Evolutionary conservation across 2,329 filamentous ascomycete genomes (phyloP).

Genomic region (Pezicula rhizophila): DNA sequence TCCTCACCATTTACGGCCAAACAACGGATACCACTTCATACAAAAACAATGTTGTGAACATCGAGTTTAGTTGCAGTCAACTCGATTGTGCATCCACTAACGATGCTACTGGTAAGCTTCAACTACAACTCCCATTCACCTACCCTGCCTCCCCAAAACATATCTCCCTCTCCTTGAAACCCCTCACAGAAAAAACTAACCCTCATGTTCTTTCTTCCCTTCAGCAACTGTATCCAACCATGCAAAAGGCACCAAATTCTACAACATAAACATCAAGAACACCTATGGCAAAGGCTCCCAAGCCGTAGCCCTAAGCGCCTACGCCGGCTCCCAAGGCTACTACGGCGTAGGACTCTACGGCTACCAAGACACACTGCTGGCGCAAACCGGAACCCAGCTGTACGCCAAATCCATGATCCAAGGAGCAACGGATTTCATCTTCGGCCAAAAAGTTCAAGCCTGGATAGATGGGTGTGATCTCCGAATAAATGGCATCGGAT

Average conservation of each 20-base stretch:
- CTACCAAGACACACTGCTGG: slow-evolving; percentile 47
- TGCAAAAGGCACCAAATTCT: slow-evolving; percentile 17
- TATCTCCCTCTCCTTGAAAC: too few relatives aligned
- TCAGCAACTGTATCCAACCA: too few relatives aligned
- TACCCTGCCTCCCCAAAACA: too few relatives aligned
- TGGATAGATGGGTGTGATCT: slow-evolving; percentile 41
- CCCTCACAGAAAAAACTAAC: too few relatives aligned
- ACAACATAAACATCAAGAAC: slow-evolving; percentile 50
- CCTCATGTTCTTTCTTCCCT: too few relatives aligned
- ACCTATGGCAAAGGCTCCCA: slow-evolving; percentile 33
- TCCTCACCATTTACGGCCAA: slow-evolving; percentile 27
- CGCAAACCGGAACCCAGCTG: slow-evolving; percentile 43
- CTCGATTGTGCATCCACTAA: too few relatives aligned
- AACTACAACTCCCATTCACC: too few relatives aligned
- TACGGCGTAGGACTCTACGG: slow-evolving; percentile 47
- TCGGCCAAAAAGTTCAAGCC: slow-evolving; percentile 36
- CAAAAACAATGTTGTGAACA: too few relatives aligned
- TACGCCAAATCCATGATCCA: slow-evolving; percentile 49
- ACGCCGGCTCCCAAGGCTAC: slow-evolving; percentile 42
- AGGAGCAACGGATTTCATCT: slow-evolving; percentile 52
- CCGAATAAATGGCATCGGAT: slow-evolving; percentile 30
- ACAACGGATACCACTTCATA: too few relatives aligned
- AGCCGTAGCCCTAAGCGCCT: slow-evolving; percentile 44
- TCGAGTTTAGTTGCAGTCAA: too few relatives aligned
- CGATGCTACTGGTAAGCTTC: too few relatives aligned